phyloP scores from a whole-genome alignment of 1,139 yeast species.

The Suhomyces chickasaworum region DNA sequence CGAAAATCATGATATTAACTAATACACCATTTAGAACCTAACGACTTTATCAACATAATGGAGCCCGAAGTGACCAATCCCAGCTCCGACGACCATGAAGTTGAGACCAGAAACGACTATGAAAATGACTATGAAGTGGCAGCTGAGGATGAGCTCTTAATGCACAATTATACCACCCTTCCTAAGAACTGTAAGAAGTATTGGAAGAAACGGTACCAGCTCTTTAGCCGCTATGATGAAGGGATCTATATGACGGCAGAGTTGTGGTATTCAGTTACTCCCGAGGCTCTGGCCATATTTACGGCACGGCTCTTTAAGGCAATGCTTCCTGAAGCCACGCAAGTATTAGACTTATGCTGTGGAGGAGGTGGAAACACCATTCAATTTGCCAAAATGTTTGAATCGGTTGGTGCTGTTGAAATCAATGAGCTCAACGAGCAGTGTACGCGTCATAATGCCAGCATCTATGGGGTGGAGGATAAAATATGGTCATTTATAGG shows the following conservation, averaged over 20 bases:
- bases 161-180: constrained; percentile 43
- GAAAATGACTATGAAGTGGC: constrained; percentile 22
- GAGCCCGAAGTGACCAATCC: background rate
- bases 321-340: constrained; percentile 46
- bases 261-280: constrained; percentile 91
- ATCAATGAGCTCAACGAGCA: constrained; percentile 57
- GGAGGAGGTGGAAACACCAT: constrained; percentile 97
- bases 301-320: constrained; percentile 56
- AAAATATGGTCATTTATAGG: constrained; percentile 51
- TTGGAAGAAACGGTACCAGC: constrained; percentile 59
- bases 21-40: too few relatives aligned
- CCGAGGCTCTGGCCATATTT: constrained; percentile 70
- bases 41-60: background rate
- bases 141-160: constrained; percentile 35
- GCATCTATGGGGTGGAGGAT: constrained; percentile 61
- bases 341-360: constrained; percentile 73
- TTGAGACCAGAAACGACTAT: background rate
- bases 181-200: constrained; percentile 51
- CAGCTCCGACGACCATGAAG: background rate
- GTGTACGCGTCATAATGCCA: constrained; percentile 73
- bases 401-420: constrained; percentile 68
- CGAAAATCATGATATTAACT: constrained; percentile 3
- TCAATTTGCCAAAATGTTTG: constrained; percentile 69
- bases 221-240: constrained; percentile 64
- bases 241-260: constrained; percentile 76